phyloP scores from a whole-genome alignment of 23 red algal species.

The Gracilaria gracilis region DNA sequence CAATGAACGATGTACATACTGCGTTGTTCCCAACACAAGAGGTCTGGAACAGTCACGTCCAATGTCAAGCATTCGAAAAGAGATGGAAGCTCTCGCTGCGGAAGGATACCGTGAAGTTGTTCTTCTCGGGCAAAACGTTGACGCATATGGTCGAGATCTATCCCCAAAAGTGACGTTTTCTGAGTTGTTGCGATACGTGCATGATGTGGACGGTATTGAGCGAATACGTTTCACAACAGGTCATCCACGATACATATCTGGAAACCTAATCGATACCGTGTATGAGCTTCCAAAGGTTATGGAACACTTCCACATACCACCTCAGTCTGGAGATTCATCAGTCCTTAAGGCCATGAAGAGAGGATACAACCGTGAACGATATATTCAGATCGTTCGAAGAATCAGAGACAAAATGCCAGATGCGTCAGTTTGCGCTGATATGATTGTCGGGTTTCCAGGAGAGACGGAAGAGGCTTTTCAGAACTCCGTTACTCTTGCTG shows the following conservation, averaged over 20 bases:
- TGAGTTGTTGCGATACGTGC: conserved; percentile 73
- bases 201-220: conserved; percentile 84
- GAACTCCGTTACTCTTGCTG: conserved; percentile 70
- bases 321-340: conserved; percentile 83
- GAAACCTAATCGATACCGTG: conserved; percentile 74
- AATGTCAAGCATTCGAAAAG: conserved; percentile 76
- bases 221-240: conserved; percentile 85
- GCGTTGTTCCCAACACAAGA: conserved; percentile 75
- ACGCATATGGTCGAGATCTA: conserved; percentile 93
- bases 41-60: conserved; percentile 90
- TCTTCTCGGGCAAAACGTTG: conserved; percentile 93
- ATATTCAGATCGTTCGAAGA: conserved; percentile 73
- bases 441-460: conserved; percentile 95
- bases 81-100: conserved; percentile 69
- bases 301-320: conserved; percentile 89
- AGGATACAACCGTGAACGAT: conserved; percentile 89
- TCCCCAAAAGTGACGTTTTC: conserved; percentile 73
- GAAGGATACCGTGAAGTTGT: conserved; percentile 88
- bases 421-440: conserved; percentile 92
- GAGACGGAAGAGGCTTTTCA: conserved; percentile 91
- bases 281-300: conserved; percentile 83
- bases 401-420: conserved; percentile 92
- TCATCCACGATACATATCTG: conserved; percentile 92
- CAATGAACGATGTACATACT: conserved; percentile 79
- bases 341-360: conserved; percentile 85